Evolutionary conservation across 345 rosid species (phyloP).

Genomic region (Mercurialis annua): DNA sequence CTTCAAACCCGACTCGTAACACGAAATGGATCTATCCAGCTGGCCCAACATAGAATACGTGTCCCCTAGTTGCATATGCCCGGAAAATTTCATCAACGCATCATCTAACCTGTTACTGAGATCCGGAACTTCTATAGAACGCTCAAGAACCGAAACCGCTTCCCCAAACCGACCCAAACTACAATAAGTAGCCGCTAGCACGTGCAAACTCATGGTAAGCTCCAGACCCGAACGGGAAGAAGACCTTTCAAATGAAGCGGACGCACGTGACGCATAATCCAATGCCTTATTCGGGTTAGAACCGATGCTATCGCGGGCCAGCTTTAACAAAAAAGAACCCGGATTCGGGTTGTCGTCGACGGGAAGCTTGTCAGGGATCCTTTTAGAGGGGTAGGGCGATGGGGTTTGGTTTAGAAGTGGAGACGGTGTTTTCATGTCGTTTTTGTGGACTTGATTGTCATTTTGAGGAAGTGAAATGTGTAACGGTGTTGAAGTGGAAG

Average conservation of each 20-base stretch:
- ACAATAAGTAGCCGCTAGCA: conserved; percentile 42
- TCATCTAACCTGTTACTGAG: conserved; percentile 28
- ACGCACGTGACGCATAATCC: conserved; percentile 42
- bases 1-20: conserved; percentile 41
- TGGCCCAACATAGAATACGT: conserved; percentile 46
- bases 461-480: conserved; percentile 13
- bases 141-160: conserved; percentile 45
- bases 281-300: conserved; percentile 30
- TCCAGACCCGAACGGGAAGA: conserved; percentile 34
- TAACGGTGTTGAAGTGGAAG: conserved; percentile 27
- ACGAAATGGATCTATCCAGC: conserved; percentile 38
- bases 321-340: conserved; percentile 36
- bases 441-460: conserved; percentile 11
- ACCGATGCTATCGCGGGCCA: conserved; percentile 30
- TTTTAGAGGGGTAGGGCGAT: conserved; percentile 24
- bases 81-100: conserved; percentile 49
- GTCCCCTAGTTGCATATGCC: conserved; percentile 53
- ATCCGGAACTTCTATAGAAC: conserved; percentile 34
- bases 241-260: conserved; percentile 35
- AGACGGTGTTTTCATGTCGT: conserved; percentile 20
- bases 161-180: conserved; percentile 41
- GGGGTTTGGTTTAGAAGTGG: conserved; percentile 22
- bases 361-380: conserved; percentile 19
- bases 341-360: conserved; percentile 33
- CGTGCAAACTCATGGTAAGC: conserved; percentile 43